Evolutionary conservation across 352 stramenopile species (phyloP), one percentile per base, ranked within the genome.

Genomic region (Phytophthora crassamura): DNA sequence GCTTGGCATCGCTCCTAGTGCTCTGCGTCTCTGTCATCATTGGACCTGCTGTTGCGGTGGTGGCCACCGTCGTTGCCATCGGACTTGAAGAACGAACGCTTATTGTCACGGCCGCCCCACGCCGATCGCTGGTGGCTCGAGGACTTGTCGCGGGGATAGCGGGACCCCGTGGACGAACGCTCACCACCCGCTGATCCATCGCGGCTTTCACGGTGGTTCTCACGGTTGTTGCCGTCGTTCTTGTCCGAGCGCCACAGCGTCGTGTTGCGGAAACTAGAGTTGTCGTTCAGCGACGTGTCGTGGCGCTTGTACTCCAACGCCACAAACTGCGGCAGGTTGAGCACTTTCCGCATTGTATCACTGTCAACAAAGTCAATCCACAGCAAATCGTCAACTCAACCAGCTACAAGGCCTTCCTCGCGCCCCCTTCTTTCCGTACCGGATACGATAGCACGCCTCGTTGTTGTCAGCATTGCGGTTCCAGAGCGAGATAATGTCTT

Each of bases 401-500:
- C 25, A 30, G 25, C 25, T 30, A 30, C 4, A 30, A 30, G 3
- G 25, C 25, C 4, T 30, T 30, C 25, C 25, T 30, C 25, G 6
- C 22, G 22, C 22, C 3, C 25, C 25, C 6, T 4, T 2, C 25
- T 30, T 30, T 11, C 28, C 61, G 48, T 69, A 92, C 83, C 86
- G 82, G 53, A 95, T 95, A 48, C 80, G 85, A 47, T 89, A 90
- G 66, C 87, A 91, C 16, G 90, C 87, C 61, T 96, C 90, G 50
- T 86, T 91, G 78, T 98, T 97, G 73, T 97, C 90, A 38, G 93
- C 89, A 60, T 96, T 98, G 53, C 91, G 88, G 77, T 98, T 98
- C 93, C 93, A 98, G 25, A 98, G 85, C 53, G 91, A 97, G 50
- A 98, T 96, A 64, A 98, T 94, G 71, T 98, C 93, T 74, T 98